A percentile compares a stretch with the other conserved stretches of the same genome.
Conservation (phyloP, 129 eudicot species). For the Escallonia rubra region DNA sequence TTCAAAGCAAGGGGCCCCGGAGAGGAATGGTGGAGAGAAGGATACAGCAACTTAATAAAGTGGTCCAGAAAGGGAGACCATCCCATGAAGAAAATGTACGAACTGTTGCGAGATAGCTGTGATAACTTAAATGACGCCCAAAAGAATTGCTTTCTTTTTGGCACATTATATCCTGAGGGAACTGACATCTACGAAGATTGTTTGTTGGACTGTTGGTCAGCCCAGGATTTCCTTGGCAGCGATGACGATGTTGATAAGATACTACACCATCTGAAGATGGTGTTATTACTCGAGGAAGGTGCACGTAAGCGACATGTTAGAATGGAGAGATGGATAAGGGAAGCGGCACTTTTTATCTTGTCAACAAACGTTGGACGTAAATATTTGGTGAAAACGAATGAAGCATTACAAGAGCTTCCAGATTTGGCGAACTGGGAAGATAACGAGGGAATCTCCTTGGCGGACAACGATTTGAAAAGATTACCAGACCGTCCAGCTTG, state of each 20-base stretch:
- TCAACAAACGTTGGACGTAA: no score
- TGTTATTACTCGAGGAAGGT: conserved; percentile 21
- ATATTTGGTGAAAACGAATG: no score
- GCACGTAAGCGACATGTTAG: conserved; percentile 7
- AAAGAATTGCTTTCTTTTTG: conserved; percentile 22
- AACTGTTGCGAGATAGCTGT: conserved; percentile 8
- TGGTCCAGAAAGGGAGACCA: conserved; percentile 19
- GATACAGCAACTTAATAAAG: conserved; percentile 2
- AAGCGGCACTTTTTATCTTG: no score
- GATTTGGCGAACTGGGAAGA: no score
- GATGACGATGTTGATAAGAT: neutral
- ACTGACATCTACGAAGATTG: conserved; percentile 20
- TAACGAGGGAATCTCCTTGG: no score
- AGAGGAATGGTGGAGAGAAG: conserved; percentile 21
- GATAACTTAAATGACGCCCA: conserved; percentile 10
- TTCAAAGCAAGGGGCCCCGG: conserved; percentile 13
- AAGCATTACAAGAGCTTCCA: no score
- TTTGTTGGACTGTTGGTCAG: conserved; percentile 23
- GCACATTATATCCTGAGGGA: conserved; percentile 30
- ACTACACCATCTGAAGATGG: conserved; percentile 12
- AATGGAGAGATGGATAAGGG: conserved; percentile 3
- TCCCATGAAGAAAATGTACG: conserved; percentile 15
- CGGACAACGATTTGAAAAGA: no score
- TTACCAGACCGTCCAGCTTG: no score
- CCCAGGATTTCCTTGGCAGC: conserved; percentile 9